Percentiles rank a stretch among this genome's conserved stretches.
Conservation (phyloP, 495 filamentous ascomycete species). For the Aspergillus nanangensis region DNA sequence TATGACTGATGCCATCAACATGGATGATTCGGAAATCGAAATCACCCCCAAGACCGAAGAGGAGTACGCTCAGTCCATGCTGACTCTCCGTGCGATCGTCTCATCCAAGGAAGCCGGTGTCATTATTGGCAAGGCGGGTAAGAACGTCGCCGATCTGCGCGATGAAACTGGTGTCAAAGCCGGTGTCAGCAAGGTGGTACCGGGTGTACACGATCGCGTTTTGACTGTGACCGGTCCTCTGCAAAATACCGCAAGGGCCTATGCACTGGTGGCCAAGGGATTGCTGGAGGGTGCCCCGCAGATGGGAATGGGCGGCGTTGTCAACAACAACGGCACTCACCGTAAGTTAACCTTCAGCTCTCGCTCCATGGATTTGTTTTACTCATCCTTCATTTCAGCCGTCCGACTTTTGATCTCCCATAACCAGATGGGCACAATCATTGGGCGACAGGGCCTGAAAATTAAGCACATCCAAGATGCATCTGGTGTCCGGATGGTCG, state of each 20-base stretch:
- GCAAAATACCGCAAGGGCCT: conserved; percentile 82
- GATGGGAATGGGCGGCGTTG: conserved; percentile 89
- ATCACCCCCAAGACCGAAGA: conserved; percentile 82
- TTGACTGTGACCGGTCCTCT: conserved; percentile 88
- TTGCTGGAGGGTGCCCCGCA: conserved; percentile 88
- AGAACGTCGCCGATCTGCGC: conserved; percentile 95
- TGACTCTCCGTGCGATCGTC: conserved; percentile 95
- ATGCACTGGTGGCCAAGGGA: conserved; percentile 86
- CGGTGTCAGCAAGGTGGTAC: conserved; percentile 97
- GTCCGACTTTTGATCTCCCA: conserved; percentile 97
- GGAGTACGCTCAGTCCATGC: conserved; percentile 84
- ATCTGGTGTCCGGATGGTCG: conserved; percentile 96
- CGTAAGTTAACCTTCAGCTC: too few species aligned
- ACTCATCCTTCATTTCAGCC: too few species aligned
- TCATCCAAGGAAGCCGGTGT: conserved; percentile 97
- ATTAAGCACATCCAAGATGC: conserved; percentile 99
- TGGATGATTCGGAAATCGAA: conserved; percentile 62
- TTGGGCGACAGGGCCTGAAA: conserved; percentile 91
- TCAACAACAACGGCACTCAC: conserved; percentile 82
- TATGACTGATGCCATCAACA: conserved; percentile 47
- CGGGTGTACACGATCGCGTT: conserved; percentile 93
- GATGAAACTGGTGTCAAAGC: conserved; percentile 97
- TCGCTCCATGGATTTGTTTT: too few species aligned
- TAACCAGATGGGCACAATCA: conserved; percentile 99
- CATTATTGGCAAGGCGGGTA: conserved; percentile 96